These are phyloP conservation scores for Moelleriella libera DNA, from an alignment of 2,329 filamentous ascomycete genomes.

Conservation along the genomic window DNA sequence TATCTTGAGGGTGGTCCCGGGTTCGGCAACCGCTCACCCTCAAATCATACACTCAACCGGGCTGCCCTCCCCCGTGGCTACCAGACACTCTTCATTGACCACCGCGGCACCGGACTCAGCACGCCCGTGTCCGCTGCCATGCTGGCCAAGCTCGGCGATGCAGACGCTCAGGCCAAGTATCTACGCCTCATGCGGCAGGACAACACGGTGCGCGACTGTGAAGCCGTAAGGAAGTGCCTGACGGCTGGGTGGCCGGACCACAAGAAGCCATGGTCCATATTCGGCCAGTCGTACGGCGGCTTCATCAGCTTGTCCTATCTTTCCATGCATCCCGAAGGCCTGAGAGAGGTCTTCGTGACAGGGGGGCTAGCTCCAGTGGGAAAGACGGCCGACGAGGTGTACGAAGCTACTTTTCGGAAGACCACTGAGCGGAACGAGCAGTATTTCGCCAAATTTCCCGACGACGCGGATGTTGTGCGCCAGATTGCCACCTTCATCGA, in stretches of 20 bases:
- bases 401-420: conserved; percentile 55
- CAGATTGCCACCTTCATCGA: conserved; percentile 51
- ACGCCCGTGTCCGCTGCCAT: conserved; percentile 64
- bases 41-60: conserved; percentile 58
- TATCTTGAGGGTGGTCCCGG: conserved; percentile 83
- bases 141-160: conserved; percentile 28
- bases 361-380: conserved; percentile 73
- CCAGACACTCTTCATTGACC: conserved; percentile 76
- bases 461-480: conserved; percentile 57
- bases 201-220: conserved; percentile 77
- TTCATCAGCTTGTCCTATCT: conserved; percentile 78
- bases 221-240: conserved; percentile 66
- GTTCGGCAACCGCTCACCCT: conserved; percentile 59
- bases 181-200: conserved; percentile 79
- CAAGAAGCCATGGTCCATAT: conserved; percentile 68
- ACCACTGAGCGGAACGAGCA: conserved; percentile 57
- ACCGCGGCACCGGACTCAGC: conserved; percentile 78
- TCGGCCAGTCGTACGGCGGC: conserved; percentile 87
- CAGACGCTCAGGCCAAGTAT: conserved; percentile 61
- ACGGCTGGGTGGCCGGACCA: conserved; percentile 54
- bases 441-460: conserved; percentile 77
- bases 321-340: conserved; percentile 60
- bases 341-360: conserved; percentile 72
- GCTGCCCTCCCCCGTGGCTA: conserved; percentile 67
- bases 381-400: conserved; percentile 59